phyloP scores from a whole-genome alignment of 139 green algal species.

The Zygnema circumcarinatum region DNA sequence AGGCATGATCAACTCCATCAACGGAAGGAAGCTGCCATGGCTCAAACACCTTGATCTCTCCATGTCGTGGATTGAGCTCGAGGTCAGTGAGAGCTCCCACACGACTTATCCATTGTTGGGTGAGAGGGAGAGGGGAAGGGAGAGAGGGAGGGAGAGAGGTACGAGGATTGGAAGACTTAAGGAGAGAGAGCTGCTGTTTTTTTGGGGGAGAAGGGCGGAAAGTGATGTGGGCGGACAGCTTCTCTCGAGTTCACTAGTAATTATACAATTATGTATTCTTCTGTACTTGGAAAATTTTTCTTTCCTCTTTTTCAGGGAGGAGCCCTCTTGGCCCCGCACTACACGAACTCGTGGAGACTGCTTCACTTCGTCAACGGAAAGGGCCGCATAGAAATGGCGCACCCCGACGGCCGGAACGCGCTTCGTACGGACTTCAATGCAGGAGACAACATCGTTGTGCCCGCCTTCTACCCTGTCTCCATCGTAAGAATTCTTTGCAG shows the following conservation, averaged over 20 bases:
- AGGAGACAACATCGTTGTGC: constrained; percentile 1
- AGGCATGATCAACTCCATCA: neutral
- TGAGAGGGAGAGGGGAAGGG: too few relatives aligned
- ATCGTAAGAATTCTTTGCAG: neutral
- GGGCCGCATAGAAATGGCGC: constrained; percentile 4
- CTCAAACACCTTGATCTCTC: neutral
- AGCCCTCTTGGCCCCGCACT: neutral
- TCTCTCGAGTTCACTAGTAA: neutral
- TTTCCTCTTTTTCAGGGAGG: neutral
- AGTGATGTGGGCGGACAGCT: neutral
- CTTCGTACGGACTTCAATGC: neutral
- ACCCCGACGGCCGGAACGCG: neutral
- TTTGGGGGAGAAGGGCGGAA: neutral
- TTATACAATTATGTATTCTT: neutral
- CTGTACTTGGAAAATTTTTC: neutral
- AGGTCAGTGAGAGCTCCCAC: neutral
- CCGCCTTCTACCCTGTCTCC: neutral
- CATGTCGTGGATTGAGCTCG: neutral
- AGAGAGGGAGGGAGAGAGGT: too few relatives aligned
- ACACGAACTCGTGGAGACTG: neutral
- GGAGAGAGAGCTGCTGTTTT: neutral
- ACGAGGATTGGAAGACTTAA: too few relatives aligned
- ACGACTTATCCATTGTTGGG: neutral
- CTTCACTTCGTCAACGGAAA: constrained; percentile 17
- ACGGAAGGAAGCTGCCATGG: neutral